A percentile compares a stretch with the other conserved stretches of the same genome.
Conservation (phyloP, 768 basidiomycete species). For the Phaffia australis region DNA sequence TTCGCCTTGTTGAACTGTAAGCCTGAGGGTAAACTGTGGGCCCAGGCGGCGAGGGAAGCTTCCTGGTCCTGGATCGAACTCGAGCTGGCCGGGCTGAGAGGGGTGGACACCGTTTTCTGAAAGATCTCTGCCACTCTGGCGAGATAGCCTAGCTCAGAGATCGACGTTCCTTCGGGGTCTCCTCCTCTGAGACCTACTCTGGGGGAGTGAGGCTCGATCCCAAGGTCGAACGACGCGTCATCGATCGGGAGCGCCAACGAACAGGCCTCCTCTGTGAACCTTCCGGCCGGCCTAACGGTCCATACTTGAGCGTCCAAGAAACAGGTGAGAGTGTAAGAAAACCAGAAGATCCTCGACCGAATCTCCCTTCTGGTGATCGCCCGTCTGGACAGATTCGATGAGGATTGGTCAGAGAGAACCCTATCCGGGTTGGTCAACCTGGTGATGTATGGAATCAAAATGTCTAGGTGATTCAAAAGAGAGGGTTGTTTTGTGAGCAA, state of each 20-base stretch:
- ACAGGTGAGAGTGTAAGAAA: constrained; percentile 12
- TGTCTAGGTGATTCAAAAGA: not conserved
- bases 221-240: constrained; percentile 18
- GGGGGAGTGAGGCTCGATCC: not conserved
- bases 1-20: constrained; percentile 23
- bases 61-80: constrained; percentile 10
- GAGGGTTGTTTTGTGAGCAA: too few relatives aligned
- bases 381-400: not conserved
- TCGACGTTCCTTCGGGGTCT: not conserved
- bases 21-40: constrained; percentile 5
- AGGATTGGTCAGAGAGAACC: not conserved
- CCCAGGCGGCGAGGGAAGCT: constrained; percentile 20
- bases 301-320: constrained; percentile 11
- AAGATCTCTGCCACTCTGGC: constrained; percentile 22
- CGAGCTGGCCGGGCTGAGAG: not conserved
- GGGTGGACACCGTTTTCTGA: constrained; percentile 6
- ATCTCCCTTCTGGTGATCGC: constrained; percentile 13
- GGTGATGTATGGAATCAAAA: constrained; percentile 15
- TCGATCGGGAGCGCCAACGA: constrained; percentile 18
- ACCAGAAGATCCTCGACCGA: constrained; percentile 20
- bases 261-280: constrained; percentile 13
- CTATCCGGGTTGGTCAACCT: constrained; percentile 16
- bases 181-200: constrained; percentile 2
- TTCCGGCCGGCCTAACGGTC: not conserved
- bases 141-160: constrained; percentile 21